Evolutionary conservation across 805 yeast species (phyloP).

Genomic region (Wickerhamiella brachini): DNA sequence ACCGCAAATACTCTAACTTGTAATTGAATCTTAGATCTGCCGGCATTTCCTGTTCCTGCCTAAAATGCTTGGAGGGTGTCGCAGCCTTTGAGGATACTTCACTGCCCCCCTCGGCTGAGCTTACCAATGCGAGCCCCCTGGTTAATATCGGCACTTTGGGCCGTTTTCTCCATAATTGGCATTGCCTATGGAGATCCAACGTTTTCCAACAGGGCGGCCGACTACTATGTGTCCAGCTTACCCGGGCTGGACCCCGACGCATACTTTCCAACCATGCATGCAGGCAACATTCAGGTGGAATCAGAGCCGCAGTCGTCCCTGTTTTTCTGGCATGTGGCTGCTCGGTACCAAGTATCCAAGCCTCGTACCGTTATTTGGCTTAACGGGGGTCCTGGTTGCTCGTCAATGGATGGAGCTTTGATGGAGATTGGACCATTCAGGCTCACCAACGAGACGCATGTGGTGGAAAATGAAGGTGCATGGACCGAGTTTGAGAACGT

Average conservation of each 20-base stretch:
- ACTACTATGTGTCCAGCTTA: constrained; percentile 19
- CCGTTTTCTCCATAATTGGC: neutral
- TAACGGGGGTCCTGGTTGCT: constrained; percentile 98
- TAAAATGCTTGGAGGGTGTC: too few relatives aligned
- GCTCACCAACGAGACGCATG: constrained; percentile 29
- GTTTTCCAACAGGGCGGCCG: constrained; percentile 9
- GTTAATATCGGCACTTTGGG: neutral
- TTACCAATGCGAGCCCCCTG: neutral
- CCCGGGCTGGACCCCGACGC: constrained; percentile 22
- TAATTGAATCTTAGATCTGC: too few relatives aligned
- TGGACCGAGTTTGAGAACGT: constrained; percentile 76
- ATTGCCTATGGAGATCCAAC: neutral
- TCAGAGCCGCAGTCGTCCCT: constrained; percentile 41
- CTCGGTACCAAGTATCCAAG: constrained; percentile 20
- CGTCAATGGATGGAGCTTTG: constrained; percentile 93
- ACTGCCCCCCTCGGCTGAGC: too few relatives aligned
- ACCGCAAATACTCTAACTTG: too few relatives aligned
- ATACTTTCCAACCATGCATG: constrained; percentile 32
- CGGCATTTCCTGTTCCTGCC: too few relatives aligned
- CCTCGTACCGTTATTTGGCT: constrained; percentile 53
- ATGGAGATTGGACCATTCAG: constrained; percentile 87
- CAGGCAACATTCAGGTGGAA: constrained; percentile 48
- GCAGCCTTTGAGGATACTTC: too few relatives aligned
- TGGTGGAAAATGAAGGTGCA: constrained; percentile 51
- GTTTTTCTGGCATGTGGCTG: constrained; percentile 63